Base-by-base conservation (phyloP, 192 early-diverging fungal species). In the Glomus cerebriforme region DNA sequence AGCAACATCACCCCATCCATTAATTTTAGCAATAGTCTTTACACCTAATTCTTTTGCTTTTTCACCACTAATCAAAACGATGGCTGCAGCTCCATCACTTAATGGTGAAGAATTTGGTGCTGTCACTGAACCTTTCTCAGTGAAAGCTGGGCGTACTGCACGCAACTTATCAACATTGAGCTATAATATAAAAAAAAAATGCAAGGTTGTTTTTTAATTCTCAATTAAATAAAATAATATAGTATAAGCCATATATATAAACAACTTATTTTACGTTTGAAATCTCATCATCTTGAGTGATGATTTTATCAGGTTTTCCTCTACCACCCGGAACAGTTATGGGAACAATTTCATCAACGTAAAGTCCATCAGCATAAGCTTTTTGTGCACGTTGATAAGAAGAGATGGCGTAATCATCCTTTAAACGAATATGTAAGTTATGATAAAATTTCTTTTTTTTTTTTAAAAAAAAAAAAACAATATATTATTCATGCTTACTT, bases 61-160 rank as follows among this genome's bases (percentile, higher is more conserved):
- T 65, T 85, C 83, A 35, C 89, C 90, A 24, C 90, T 92, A 47
- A 93, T 89, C n/a, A 95, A 81, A 24, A 95, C 87, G 9, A 95
- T 77, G 3, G 94, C 94, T 22, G 92, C 86, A 35, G 88, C 94
- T 75, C 94, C 94, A 78, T 95, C 94, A 17, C 91, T 93, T n/a
- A 95, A 86, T 24, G 91, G 90, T 10, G 92, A 93, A 1, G 94
- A 91, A 80, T 95, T 95, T 69, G 92, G 90, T 13, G 97, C 96
- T 34, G 97, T 99, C 63, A 98, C 96, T 3, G 96, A 94, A 72
- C 97, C 97, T 31, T 90, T 89, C 54, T 88, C 90, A 65, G 91
- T 87, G 88, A 99, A 99, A 15, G 94, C 94, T 19, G 96, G 94
- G 72, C 93, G 92, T 81, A 98, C 89, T 60, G 92, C 89, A 73